Conservation (phyloP, 2,329 filamentous ascomycete species). For the Chalaropsis ovoidea region DNA sequence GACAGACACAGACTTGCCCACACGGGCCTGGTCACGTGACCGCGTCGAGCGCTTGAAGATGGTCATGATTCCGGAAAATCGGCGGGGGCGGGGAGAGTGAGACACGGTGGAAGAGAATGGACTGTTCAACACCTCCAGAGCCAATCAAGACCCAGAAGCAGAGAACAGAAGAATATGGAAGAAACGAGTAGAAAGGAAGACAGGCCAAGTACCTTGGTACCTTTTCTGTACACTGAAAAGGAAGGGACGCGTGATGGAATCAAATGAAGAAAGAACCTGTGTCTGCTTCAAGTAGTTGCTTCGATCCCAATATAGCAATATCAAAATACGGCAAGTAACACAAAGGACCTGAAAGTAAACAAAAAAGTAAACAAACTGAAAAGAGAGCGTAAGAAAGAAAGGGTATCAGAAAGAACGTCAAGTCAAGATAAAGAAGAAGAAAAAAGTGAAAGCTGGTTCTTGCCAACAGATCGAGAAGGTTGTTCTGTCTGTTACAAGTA, state of each 20-base stretch:
- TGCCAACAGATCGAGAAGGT: background rate
- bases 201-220: no score
- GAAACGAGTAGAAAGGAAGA: constrained; percentile 33
- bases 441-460: background rate
- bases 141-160: constrained; percentile 16
- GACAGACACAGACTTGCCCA: constrained; percentile 74
- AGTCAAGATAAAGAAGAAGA: background rate
- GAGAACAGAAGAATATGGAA: constrained; percentile 28
- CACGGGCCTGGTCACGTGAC: constrained; percentile 54
- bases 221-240: no score
- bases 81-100: constrained; percentile 9
- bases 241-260: no score
- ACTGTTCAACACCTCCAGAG: background rate
- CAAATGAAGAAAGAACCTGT: background rate
- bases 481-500: background rate
- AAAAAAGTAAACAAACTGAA: background rate
- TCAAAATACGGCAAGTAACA: background rate
- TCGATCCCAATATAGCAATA: background rate
- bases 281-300: background rate
- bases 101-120: background rate
- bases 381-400: constrained; percentile 2
- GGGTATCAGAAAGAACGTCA: background rate
- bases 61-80: constrained; percentile 26
- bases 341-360: background rate
- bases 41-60: constrained; percentile 94